Conservation (phyloP, 2,329 filamentous ascomycete genomes). For the Plectosphaerella cucumerina region DNA sequence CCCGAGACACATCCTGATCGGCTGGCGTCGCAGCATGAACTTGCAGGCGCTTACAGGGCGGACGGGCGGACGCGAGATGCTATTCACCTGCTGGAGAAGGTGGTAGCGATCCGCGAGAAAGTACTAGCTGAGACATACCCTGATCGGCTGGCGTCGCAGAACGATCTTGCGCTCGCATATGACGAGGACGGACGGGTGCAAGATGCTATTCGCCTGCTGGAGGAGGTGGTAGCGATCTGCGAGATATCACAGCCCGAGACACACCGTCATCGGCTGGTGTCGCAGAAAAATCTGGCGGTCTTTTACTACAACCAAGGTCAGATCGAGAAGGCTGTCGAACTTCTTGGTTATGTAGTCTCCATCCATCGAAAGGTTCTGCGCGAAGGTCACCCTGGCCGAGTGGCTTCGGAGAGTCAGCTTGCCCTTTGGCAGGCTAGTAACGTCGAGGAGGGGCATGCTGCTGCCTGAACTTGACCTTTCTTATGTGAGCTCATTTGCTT, state of each 20-base stretch:
- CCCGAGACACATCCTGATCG: background rate
- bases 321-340: too few species aligned
- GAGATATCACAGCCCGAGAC: too few species aligned
- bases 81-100: background rate
- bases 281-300: background rate
- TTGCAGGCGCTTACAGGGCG: background rate
- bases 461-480: too few species aligned
- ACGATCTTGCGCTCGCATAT: background rate
- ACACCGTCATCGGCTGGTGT: background rate
- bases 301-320: too few species aligned
- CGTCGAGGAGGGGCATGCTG: too few species aligned
- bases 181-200: background rate
- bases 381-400: too few species aligned
- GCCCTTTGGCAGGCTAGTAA: too few species aligned
- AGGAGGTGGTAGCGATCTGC: background rate
- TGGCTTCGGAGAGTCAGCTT: too few species aligned
- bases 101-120: background rate
- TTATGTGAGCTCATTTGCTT: too few species aligned
- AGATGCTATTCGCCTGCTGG: background rate
- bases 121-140: background rate
- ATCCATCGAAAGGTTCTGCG: too few species aligned
- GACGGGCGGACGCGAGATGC: background rate
- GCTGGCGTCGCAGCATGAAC: slow-evolving; percentile 1
- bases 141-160: background rate
- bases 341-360: too few species aligned